Percentiles rank a stretch among this genome's conserved stretches.
These are phyloP conservation scores for Kodamaea neixiangensis DNA, from an alignment of 805 yeast species.

Conservation along the genomic window DNA sequence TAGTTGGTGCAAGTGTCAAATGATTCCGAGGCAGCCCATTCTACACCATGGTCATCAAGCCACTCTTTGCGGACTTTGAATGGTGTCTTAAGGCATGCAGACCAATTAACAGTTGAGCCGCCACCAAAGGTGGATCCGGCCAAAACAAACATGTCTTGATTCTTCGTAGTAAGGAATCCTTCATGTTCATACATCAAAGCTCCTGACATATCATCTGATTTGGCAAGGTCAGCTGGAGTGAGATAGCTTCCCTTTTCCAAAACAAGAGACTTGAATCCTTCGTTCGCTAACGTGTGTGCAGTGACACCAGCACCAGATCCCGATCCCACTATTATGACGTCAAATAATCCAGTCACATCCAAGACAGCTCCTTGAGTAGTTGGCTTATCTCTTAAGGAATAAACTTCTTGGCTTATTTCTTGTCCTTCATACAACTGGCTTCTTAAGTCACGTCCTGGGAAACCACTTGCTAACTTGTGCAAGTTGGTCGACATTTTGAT, in stretches of 20 bases:
- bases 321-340: slow-evolving; percentile 17
- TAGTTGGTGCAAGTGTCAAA: slow-evolving; percentile 48
- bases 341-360: slow-evolving; percentile 35
- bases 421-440: slow-evolving; percentile 29
- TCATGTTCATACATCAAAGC: slow-evolving; percentile 39
- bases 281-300: slow-evolving; percentile 38
- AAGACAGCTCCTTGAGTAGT: slow-evolving; percentile 28
- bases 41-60: slow-evolving; percentile 47
- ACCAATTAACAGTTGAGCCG: slow-evolving; percentile 60
- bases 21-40: slow-evolving; percentile 44
- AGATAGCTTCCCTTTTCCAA: slow-evolving; percentile 53
- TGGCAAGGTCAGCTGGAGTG: slow-evolving; percentile 32
- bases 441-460: slow-evolving; percentile 36
- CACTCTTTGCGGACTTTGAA: slow-evolving; percentile 53
- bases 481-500: slow-evolving; percentile 30
- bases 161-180: slow-evolving; percentile 36
- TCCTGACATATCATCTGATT: slow-evolving; percentile 40
- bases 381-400: slow-evolving; percentile 34
- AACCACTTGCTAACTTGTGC: slow-evolving; percentile 38
- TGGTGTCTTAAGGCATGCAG: slow-evolving; percentile 52
- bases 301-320: slow-evolving; percentile 10
- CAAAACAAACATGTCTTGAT: slow-evolving; percentile 38
- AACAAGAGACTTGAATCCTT: slow-evolving; percentile 46
- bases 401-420: slow-evolving; percentile 25
- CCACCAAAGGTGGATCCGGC: slow-evolving; percentile 62